Conservation (phyloP, 768 basidiomycete genomes). For the Mycena kentingensis region DNA sequence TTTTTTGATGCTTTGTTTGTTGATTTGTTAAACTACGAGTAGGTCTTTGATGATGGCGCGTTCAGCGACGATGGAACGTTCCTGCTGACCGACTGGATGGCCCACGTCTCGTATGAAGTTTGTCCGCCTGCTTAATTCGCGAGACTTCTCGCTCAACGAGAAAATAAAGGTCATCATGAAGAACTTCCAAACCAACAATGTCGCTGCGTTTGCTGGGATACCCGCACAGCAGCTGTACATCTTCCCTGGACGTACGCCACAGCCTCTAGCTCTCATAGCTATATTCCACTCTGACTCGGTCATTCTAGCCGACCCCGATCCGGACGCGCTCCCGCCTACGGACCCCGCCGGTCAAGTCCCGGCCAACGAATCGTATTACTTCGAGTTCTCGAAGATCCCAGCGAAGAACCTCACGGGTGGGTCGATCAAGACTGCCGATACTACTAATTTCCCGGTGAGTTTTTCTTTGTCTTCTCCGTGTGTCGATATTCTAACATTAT, state of each 20-base stretch:
- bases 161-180: constrained; percentile 58
- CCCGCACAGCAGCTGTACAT: constrained; percentile 53
- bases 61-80: constrained; percentile 59
- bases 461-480: too few relatives aligned
- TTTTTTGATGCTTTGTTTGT: background rate
- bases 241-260: constrained; percentile 45
- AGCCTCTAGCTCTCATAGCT: background rate
- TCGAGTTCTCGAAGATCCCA: constrained; percentile 46
- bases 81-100: constrained; percentile 57
- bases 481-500: too few relatives aligned
- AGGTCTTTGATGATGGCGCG: constrained; percentile 53
- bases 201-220: constrained; percentile 44
- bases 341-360: constrained; percentile 49
- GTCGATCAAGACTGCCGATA: constrained; percentile 52
- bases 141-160: too few relatives aligned
- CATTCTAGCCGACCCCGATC: constrained; percentile 35
- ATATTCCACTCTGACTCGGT: background rate
- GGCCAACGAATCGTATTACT: constrained; percentile 52
- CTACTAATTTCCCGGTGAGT: constrained; percentile 46
- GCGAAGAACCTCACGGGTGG: constrained; percentile 50
- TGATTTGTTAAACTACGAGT: background rate
- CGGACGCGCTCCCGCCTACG: constrained; percentile 35
- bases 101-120: constrained; percentile 54
- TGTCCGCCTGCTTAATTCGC: background rate
- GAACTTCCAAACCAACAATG: constrained; percentile 48